Evolutionary conservation across 306 rosid genomes (phyloP).

Genomic region (Prunus salicina): DNA sequence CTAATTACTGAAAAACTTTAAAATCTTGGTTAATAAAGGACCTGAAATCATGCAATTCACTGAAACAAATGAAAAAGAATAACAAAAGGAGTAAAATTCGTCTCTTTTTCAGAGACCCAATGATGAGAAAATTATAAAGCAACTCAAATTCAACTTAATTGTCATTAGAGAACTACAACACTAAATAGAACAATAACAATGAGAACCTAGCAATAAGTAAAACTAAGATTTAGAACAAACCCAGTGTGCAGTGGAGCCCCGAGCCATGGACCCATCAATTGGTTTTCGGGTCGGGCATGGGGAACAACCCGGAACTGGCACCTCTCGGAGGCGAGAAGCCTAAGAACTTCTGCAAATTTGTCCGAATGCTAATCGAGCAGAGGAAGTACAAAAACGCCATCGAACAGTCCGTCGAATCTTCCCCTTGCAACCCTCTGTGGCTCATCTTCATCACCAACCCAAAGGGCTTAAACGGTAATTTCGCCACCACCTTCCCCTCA

Average conservation of each 20-base stretch:
- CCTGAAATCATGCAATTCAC: not conserved
- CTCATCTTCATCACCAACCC: constrained; percentile 93
- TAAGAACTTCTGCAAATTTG: constrained; percentile 93
- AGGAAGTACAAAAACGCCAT: constrained; percentile 95
- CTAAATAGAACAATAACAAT: constrained; percentile 12
- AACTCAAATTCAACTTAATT: not conserved
- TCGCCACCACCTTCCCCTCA: constrained; percentile 88
- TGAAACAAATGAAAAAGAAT: not conserved
- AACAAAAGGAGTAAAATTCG: not conserved
- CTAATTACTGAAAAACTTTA: not conserved
- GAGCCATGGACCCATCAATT: constrained; percentile 41
- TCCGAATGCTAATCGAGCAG: constrained; percentile 90
- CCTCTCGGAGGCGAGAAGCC: constrained; percentile 96
- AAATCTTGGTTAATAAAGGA: not conserved
- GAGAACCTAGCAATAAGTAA: not conserved
- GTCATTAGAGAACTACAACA: not conserved
- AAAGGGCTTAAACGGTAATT: constrained; percentile 80
- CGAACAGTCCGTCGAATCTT: constrained; percentile 86
- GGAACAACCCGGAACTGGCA: constrained; percentile 77
- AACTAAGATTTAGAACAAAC: constrained; percentile 13
- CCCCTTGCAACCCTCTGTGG: constrained; percentile 87
- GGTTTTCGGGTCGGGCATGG: constrained; percentile 95
- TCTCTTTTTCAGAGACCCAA: not conserved
- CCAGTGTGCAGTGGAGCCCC: not conserved
- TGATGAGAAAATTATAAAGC: not conserved